A percentile compares a stretch with the other conserved stretches of the same genome.
These are phyloP conservation scores for Microdochium paspali DNA, from an alignment of 2,329 filamentous ascomycete genomes.

Conservation along the genomic window DNA sequence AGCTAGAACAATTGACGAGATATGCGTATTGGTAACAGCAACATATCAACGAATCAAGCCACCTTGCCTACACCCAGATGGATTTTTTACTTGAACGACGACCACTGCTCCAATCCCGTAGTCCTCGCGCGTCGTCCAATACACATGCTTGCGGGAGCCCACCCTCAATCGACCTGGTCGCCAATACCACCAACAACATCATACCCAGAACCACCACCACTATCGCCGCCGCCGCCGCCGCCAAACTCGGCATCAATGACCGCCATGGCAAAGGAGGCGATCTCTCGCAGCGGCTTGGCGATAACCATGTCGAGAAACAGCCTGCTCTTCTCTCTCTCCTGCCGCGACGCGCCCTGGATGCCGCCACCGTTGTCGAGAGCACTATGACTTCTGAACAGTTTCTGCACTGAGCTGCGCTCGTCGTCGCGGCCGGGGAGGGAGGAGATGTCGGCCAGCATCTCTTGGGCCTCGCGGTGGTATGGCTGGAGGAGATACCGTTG, in stretches of 20 bases:
- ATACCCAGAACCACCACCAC: no score
- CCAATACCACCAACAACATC: no score
- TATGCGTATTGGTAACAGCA: no score
- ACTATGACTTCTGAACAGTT: slow-evolving; percentile 29
- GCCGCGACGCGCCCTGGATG: slow-evolving; percentile 19
- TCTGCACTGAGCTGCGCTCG: slow-evolving; percentile 31
- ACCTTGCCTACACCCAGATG: no score
- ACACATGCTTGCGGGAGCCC: no score
- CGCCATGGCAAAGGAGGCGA: slow-evolving; percentile 35
- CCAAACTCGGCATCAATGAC: slow-evolving; percentile 32
- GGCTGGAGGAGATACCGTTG: slow-evolving; percentile 20
- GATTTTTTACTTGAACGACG: no score
- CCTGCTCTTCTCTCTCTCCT: slow-evolving; percentile 26
- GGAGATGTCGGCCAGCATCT: slow-evolving; percentile 39
- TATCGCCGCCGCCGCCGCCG: no score
- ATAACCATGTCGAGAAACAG: slow-evolving; percentile 41
- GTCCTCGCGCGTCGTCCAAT: no score
- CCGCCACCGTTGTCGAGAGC: neutral
- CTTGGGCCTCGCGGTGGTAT: slow-evolving; percentile 23
- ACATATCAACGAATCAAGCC: no score
- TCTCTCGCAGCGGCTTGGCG: slow-evolving; percentile 32
- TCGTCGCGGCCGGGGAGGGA: slow-evolving; percentile 33
- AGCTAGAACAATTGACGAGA: no score
- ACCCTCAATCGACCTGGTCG: no score
- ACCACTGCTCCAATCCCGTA: no score